Evolutionary conservation across 345 rosid species (phyloP).

Genomic region (Litchi chinensis): DNA sequence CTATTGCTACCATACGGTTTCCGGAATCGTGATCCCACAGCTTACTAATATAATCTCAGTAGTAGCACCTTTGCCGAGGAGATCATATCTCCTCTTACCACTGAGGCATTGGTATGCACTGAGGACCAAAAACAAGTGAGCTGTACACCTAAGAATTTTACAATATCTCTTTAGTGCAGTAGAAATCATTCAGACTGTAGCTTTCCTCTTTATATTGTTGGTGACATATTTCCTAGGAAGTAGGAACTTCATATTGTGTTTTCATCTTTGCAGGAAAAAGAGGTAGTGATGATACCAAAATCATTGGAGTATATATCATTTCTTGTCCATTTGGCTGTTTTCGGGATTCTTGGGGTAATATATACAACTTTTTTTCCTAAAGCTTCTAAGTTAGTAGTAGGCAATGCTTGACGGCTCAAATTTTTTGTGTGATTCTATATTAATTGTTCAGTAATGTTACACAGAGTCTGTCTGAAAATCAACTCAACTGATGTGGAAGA

Average conservation of each 20-base stretch:
- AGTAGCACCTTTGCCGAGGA: conserved; percentile 26
- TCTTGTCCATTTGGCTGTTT: conserved; percentile 63
- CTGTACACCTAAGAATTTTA: no score
- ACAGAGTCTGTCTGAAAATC: no score
- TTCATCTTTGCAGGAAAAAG: conserved; percentile 36
- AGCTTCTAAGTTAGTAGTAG: neutral
- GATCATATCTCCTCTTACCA: no score
- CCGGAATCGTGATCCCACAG: conserved; percentile 28
- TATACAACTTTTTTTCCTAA: neutral
- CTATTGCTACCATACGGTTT: conserved; percentile 26
- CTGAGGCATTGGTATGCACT: no score
- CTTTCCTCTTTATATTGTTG: no score
- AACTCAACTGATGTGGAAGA: neutral
- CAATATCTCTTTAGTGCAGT: no score
- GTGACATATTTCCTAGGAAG: no score
- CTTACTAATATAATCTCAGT: conserved; percentile 33
- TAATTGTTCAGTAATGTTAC: neutral
- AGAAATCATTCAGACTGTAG: no score
- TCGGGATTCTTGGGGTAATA: conserved; percentile 81
- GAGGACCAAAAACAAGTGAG: no score
- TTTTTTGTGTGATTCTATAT: neutral
- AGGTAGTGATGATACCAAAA: conserved; percentile 38
- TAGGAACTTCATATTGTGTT: no score
- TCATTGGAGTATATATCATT: conserved; percentile 55
- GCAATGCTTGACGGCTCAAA: neutral